Conservation (phyloP, 305 asterid genomes). For the Fraxinus platypoda region DNA sequence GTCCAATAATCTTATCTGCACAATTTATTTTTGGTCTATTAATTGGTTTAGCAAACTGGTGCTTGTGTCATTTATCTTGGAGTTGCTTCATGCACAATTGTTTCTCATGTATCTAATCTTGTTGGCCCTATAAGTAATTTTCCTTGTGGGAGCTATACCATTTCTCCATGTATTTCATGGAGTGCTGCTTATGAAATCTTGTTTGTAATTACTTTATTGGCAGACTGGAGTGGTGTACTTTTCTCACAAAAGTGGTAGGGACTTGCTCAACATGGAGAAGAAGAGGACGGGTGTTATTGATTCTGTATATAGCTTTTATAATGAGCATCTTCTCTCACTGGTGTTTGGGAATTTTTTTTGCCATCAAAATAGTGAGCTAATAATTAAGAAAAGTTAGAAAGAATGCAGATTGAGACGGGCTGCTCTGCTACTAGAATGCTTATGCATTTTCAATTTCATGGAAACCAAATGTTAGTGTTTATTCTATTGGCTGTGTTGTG, state of each 20-base stretch:
- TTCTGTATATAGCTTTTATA: no score
- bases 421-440: not conserved
- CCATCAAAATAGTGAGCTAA: conserved; percentile 1
- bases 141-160: not conserved
- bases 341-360: no score
- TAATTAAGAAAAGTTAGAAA: not conserved
- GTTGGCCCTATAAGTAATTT: conserved; percentile 78
- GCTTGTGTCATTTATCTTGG: conserved; percentile 83
- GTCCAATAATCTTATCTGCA: not conserved
- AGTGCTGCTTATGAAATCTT: not conserved
- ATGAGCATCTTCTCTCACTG: not conserved
- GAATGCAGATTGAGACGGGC: conserved; percentile 10
- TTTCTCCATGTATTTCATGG: no score
- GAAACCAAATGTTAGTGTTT: not conserved
- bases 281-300: conserved; percentile 70
- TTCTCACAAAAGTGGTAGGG: conserved; percentile 95
- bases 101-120: conserved; percentile 85
- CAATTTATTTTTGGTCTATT: not conserved
- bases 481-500: not conserved
- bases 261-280: conserved; percentile 91
- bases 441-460: conserved; percentile 13
- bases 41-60: conserved; percentile 68
- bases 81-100: conserved; percentile 92
- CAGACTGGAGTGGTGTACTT: conserved; percentile 87
- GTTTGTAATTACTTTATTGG: not conserved